phyloP scores from a whole-genome alignment of 1,284 basidiomycete species.

The Microbotryum violaceum region DNA sequence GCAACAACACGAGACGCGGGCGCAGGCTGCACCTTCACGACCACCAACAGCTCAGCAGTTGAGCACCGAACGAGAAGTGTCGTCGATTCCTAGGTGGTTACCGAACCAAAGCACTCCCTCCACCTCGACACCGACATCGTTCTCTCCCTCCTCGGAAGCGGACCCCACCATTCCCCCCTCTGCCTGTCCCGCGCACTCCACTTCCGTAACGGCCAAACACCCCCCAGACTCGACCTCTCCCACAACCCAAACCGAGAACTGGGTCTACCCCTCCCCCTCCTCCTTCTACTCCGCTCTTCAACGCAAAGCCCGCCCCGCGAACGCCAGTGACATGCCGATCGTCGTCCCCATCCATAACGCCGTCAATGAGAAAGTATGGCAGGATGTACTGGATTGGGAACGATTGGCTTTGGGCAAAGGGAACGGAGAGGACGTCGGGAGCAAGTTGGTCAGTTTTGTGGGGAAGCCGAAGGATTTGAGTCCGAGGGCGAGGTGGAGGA shows the following conservation, averaged over 20 bases:
- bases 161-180: slow-evolving; percentile 16
- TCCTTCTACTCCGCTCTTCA: slow-evolving; percentile 96
- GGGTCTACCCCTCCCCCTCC: slow-evolving; percentile 97
- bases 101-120: slow-evolving; percentile 1
- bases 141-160: background rate
- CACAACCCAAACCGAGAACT: slow-evolving; percentile 53
- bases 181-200: slow-evolving; percentile 14
- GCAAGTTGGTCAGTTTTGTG: slow-evolving; percentile 77
- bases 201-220: slow-evolving; percentile 12
- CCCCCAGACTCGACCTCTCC: slow-evolving; percentile 7
- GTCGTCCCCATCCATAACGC: slow-evolving; percentile 99
- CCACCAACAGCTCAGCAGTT: slow-evolving; percentile 28
- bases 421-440: slow-evolving; percentile 50
- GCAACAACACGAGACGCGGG: slow-evolving; percentile 27
- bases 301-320: slow-evolving; percentile 74
- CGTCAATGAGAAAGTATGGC: slow-evolving; percentile 95
- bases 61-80: slow-evolving; percentile 61
- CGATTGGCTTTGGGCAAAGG: slow-evolving; percentile 49
- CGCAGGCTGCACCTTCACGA: slow-evolving; percentile 31
- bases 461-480: slow-evolving; percentile 65
- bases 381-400: slow-evolving; percentile 86
- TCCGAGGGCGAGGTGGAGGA: slow-evolving; percentile 73
- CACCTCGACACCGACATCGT: background rate
- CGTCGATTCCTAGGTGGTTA: slow-evolving; percentile 70
- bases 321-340: slow-evolving; percentile 79